Conservation (phyloP, 2,329 filamentous ascomycete genomes). For the Fonsecaea multimorphosa region DNA sequence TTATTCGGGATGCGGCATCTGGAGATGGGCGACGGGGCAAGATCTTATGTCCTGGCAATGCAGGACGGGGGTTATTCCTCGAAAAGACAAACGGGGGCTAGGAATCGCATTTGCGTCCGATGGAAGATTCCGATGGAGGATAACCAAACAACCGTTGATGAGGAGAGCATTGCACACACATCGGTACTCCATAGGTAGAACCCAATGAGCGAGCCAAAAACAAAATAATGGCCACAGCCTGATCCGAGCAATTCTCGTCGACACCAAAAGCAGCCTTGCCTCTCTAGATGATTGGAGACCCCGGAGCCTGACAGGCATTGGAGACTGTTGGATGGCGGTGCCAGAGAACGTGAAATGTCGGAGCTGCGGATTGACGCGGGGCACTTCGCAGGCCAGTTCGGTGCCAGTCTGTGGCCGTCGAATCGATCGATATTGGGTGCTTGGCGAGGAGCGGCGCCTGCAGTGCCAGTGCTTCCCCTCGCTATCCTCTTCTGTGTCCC, state of each 20-base stretch:
- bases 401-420: background rate
- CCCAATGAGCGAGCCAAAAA: constrained; percentile 4
- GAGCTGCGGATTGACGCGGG: constrained; percentile 13
- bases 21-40: background rate
- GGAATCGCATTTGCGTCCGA: background rate
- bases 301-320: background rate
- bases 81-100: background rate
- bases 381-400: background rate
- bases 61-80: background rate
- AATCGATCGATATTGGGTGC: background rate
- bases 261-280: constrained; percentile 15
- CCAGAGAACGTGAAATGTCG: background rate
- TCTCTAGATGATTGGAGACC: background rate
- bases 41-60: background rate
- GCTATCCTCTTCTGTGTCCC: constrained; percentile 8
- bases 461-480: constrained; percentile 23
- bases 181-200: constrained; percentile 1
- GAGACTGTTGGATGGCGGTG: background rate
- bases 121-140: background rate
- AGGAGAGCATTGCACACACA: constrained; percentile 4
- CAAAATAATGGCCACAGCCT: constrained; percentile 27
- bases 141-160: background rate
- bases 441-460: constrained; percentile 14
- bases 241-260: constrained; percentile 32
- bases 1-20: constrained; percentile 3